phyloP scores from a whole-genome alignment of 495 filamentous ascomycete genomes.

The Xanthoparmelia taractica region DNA sequence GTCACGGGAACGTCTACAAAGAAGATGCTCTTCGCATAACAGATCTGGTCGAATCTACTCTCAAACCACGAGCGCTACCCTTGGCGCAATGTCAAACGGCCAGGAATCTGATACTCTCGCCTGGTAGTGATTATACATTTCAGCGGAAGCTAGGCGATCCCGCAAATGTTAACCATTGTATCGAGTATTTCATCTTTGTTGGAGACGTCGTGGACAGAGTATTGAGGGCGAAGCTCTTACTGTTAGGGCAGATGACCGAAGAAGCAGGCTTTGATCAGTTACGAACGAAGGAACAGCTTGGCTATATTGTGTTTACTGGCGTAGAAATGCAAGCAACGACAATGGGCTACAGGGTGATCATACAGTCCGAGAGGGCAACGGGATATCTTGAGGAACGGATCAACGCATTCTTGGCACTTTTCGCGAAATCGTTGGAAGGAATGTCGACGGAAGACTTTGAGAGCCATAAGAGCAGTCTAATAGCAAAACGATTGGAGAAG shows the following conservation, averaged over 20 bases:
- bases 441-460: conserved; percentile 87
- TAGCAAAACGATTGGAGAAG: conserved; percentile 84
- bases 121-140: conserved; percentile 76
- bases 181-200: conserved; percentile 81
- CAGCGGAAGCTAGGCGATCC: conserved; percentile 73
- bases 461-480: conserved; percentile 78
- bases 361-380: conserved; percentile 84
- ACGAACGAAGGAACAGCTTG: conserved; percentile 93
- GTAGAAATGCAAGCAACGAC: conserved; percentile 59
- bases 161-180: conserved; percentile 93
- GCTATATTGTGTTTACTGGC: conserved; percentile 90
- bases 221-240: conserved; percentile 65
- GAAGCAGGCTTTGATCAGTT: conserved; percentile 93
- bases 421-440: conserved; percentile 54
- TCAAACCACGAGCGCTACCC: conserved; percentile 70
- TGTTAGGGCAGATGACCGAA: conserved; percentile 85
- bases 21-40: conserved; percentile 87
- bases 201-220: conserved; percentile 61
- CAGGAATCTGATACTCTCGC: conserved; percentile 68
- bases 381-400: conserved; percentile 81
- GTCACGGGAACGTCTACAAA: conserved; percentile 91
- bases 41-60: conserved; percentile 65
- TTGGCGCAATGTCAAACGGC: conserved; percentile 71
- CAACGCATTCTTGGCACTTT: conserved; percentile 67
- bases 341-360: conserved; percentile 80